Percentiles rank a stretch among this genome's conserved stretches.
Conservation (phyloP, 2,329 filamentous ascomycete species). For the Immersiporthe knoxdaviesiana region DNA sequence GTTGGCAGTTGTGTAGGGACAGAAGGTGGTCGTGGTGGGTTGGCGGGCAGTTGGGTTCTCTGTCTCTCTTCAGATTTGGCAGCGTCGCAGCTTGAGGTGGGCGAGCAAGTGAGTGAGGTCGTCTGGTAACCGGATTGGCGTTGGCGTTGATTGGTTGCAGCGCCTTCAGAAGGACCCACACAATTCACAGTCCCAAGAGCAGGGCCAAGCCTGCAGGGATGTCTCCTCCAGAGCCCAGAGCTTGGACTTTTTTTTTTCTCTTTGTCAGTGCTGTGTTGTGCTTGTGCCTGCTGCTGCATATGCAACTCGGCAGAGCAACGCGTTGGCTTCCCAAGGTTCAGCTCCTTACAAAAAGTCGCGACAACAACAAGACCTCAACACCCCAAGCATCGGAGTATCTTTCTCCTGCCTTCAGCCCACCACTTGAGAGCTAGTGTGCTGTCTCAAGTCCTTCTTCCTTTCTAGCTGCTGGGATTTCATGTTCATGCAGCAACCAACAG, state of each 20-base stretch:
- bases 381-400: not conserved
- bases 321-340: not conserved
- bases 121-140: conserved; percentile 35
- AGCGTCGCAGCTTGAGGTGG: conserved; percentile 15
- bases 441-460: not conserved
- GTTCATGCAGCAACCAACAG: conserved; percentile 5
- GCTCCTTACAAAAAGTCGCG: not conserved
- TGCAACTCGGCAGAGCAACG: not conserved
- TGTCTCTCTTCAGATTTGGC: conserved; percentile 10
- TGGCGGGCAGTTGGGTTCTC: conserved; percentile 28
- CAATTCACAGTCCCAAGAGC: not conserved
- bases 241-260: conserved; percentile 9
- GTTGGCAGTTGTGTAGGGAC: conserved; percentile 48
- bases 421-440: not conserved
- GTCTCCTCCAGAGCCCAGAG: not conserved
- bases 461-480: no score
- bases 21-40: conserved; percentile 27
- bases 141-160: conserved; percentile 6
- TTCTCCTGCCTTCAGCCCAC: not conserved
- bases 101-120: conserved; percentile 12
- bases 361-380: not conserved
- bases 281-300: no score
- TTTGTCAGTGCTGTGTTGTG: not conserved
- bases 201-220: conserved; percentile 7
- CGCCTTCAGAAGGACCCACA: not conserved